Evolutionary conservation across 1,284 basidiomycete genomes (phyloP).

Genomic region (Phlebopus sp.): DNA sequence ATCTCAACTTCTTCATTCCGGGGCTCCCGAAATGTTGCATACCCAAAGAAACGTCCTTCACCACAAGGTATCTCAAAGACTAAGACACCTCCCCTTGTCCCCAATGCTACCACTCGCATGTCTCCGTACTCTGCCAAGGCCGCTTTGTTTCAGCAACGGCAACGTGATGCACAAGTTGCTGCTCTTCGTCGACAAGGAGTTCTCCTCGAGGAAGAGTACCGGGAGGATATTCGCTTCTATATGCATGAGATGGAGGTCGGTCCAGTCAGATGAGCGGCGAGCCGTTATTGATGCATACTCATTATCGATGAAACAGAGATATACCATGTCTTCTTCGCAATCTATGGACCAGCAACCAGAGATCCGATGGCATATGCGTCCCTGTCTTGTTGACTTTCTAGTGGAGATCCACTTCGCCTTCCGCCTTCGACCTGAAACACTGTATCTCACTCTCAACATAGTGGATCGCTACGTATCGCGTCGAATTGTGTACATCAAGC

Average conservation of each 20-base stretch:
- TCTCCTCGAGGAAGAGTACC: constrained; percentile 89
- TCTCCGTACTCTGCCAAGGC: constrained; percentile 64
- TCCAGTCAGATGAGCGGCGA: constrained; percentile 15
- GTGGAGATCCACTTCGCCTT: constrained; percentile 98
- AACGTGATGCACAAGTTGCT: constrained; percentile 63
- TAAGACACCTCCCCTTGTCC: constrained; percentile 47
- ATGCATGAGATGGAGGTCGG: constrained; percentile 98
- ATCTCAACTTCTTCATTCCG: constrained; percentile 53
- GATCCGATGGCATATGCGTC: constrained; percentile 98
- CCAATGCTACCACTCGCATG: constrained; percentile 48
- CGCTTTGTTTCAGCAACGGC: constrained; percentile 57
- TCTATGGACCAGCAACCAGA: constrained; percentile 99
- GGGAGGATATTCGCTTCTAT: constrained; percentile 87
- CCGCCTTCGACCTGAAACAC: constrained; percentile 94
- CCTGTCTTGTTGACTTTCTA: constrained; percentile 97
- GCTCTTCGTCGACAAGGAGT: constrained; percentile 68
- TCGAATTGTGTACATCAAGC: constrained; percentile 97
- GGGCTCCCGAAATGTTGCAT: constrained; percentile 59
- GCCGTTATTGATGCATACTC: constrained; percentile 11
- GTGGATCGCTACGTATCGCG: constrained; percentile 99
- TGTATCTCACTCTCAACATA: constrained; percentile 98
- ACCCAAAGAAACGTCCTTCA: constrained; percentile 80
- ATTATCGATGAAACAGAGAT: constrained; percentile 51
- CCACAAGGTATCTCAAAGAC: constrained; percentile 71
- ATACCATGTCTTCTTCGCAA: constrained; percentile 84